Base-by-base conservation (phyloP, 805 yeast species). In the Candida quercuum region DNA sequence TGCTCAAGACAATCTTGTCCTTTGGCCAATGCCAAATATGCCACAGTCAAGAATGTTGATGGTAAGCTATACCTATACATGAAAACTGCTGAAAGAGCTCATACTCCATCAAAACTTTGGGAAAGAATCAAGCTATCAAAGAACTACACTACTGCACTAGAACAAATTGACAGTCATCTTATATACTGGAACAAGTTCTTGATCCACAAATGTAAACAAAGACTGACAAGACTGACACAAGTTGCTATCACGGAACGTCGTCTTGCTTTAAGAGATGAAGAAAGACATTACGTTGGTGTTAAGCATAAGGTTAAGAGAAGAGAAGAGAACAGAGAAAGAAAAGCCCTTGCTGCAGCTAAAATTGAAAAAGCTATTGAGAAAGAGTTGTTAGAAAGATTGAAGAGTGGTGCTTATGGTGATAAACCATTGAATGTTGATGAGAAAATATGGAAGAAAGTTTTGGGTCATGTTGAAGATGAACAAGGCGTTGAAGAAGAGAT, bases 321-420 rank as follows among this genome's bases (percentile, higher is more conserved):
- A 66, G 99, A 93, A 64, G 81, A 80, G 51, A 84, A 86, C 45
- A 76, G 99, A 62, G 99, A 93, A 65, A 76, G 99, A 62, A 93
- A 93, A 67, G 99, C 99, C 0, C 69, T 93, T 44, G 86, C 86
- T 18, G 98, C 99, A 28, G 99, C 99, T 19, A 86, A 85, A 69
- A 86, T 93, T 50, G 99, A 93, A 60, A 87, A 86, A 66, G 88
- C 96, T 12, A 93, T 93, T 51, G 99, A 93, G 64, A 87, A 87
- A 66, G 99, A 93, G 63, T 73, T 93, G 48, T 71, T 93, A 56
- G 96, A 89, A 38, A 80, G 99, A 63, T 75, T 93, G 56, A 93
- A 93, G 78, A 80, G 91, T 56, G 99, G 99, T 43, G 98, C 98
- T 3, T 93, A 93, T 59, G 99, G 99, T 48, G 98, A 93, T 57